phyloP scores from a whole-genome alignment of 768 basidiomycete species.

The Hygrophoropsis aurantiaca region DNA sequence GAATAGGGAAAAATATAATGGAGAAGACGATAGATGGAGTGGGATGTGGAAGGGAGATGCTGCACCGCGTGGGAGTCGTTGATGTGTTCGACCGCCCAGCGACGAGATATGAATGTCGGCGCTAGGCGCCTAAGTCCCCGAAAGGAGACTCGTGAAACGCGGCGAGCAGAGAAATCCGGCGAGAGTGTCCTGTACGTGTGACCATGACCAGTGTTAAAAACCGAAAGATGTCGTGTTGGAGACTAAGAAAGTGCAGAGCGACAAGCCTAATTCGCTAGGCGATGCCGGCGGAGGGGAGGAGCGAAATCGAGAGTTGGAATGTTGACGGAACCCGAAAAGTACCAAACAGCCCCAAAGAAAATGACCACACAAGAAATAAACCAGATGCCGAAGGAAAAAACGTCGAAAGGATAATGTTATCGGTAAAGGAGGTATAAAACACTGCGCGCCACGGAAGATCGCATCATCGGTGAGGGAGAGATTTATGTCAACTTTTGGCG shows the following conservation, averaged over 20 bases:
- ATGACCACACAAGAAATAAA: conserved; percentile 23
- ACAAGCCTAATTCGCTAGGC: conserved; percentile 26
- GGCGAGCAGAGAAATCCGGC: conserved; percentile 14
- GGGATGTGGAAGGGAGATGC: conserved; percentile 21
- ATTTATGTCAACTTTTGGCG: conserved; percentile 5
- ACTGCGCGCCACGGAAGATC: conserved; percentile 20
- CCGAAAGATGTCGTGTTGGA: conserved; percentile 26
- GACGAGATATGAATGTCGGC: conserved; percentile 49
- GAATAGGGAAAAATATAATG: conserved; percentile 23
- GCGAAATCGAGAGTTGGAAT: conserved; percentile 14
- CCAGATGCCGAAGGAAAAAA: conserved; percentile 26
- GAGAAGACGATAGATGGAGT: conserved; percentile 14
- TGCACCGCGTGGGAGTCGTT: conserved; percentile 8
- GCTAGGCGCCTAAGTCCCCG: conserved; percentile 32
- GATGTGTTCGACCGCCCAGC: conserved; percentile 25
- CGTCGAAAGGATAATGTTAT: conserved; percentile 47
- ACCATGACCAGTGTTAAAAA: conserved; percentile 34
- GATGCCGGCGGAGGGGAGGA: too few relatives aligned
- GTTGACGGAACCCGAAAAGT: conserved; percentile 26
- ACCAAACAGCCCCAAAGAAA: conserved; percentile 30
- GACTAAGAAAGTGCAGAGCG: conserved; percentile 25
- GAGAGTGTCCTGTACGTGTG: conserved; percentile 37
- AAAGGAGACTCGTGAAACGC: conserved; percentile 24
- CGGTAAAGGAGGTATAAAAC: conserved; percentile 27
- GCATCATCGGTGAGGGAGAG: conserved; percentile 7